Evolutionary conservation across 2,329 filamentous ascomycete genomes (phyloP).

Genomic region (Fusarium torulosum): DNA sequence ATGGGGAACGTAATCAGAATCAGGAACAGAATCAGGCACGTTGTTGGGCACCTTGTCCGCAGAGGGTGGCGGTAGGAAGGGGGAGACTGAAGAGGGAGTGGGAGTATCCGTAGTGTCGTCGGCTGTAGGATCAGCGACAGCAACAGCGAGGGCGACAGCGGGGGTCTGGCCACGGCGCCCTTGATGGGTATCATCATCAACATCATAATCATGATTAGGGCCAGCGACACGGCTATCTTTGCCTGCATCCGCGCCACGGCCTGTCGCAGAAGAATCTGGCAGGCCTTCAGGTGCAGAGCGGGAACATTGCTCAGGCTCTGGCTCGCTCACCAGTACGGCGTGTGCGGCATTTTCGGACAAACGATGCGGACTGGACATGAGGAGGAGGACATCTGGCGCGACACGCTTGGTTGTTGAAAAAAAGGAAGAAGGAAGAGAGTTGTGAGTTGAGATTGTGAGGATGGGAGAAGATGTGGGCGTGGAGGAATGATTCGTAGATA

Average conservation of each 20-base stretch:
- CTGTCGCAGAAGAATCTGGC: conserved; percentile 38
- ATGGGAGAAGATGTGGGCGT: conserved; percentile 46
- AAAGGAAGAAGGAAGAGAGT: conserved; percentile 32
- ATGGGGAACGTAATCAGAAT: conserved; percentile 41
- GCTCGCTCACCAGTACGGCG: conserved; percentile 59
- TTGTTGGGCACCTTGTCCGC: conserved; percentile 43
- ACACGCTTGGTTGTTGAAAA: conserved; percentile 37
- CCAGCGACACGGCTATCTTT: conserved; percentile 32
- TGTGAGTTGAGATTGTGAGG: conserved; percentile 36
- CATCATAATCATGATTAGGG: conserved; percentile 44
- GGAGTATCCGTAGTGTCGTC: conserved; percentile 39
- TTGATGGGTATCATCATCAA: conserved; percentile 42
- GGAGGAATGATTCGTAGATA: conserved; percentile 52
- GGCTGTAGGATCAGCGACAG: conserved; percentile 38
- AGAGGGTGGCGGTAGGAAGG: conserved; percentile 41
- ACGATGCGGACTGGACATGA: conserved; percentile 68
- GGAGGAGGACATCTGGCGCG: conserved; percentile 67
- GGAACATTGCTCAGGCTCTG: conserved; percentile 29
- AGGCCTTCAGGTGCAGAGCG: conserved; percentile 23
- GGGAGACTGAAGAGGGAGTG: conserved; percentile 42
- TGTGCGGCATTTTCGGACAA: conserved; percentile 68
- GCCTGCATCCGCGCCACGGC: conserved; percentile 15
- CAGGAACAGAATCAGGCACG: conserved; percentile 47
- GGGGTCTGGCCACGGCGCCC: conserved; percentile 28
- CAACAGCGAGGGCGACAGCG: conserved; percentile 30